Conservation (phyloP, 2,329 filamentous ascomycete species). For the Phaeosphaeriaceae sp. region DNA sequence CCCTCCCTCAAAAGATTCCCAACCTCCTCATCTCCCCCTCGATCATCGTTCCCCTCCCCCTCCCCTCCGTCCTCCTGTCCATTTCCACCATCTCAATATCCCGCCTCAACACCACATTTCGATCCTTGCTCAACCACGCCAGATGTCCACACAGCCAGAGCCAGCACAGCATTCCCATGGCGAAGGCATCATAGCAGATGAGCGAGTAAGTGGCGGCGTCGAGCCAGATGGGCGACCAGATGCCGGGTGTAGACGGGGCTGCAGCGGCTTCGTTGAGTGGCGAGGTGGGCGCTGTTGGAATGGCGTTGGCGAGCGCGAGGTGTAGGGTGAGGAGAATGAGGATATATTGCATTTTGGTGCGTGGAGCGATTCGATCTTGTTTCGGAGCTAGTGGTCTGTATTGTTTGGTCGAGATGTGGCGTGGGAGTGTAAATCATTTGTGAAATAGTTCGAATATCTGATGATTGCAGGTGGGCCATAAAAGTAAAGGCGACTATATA, state of each 20-base stretch:
- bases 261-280: background rate
- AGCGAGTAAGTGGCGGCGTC: constrained; percentile 18
- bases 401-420: background rate
- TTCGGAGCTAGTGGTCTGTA: too few species aligned
- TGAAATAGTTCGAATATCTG: background rate
- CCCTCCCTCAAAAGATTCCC: constrained; percentile 24
- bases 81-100: constrained; percentile 1
- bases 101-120: background rate
- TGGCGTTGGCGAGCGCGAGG: background rate
- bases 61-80: background rate
- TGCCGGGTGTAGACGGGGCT: background rate
- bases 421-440: background rate
- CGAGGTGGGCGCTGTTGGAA: background rate
- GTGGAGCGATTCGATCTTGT: too few species aligned
- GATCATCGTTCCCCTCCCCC: constrained; percentile 11
- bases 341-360: too few species aligned
- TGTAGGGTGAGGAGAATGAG: too few species aligned
- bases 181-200: constrained; percentile 26
- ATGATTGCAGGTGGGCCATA: too few species aligned
- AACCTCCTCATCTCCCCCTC: constrained; percentile 34
- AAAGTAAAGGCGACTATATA: background rate
- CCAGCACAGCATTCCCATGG: constrained; percentile 16
- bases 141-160: constrained; percentile 15
- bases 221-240: constrained; percentile 10
- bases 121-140: constrained; percentile 12